Conservation (phyloP, 164 flowering plant genomes). For the Piper betle region DNA sequence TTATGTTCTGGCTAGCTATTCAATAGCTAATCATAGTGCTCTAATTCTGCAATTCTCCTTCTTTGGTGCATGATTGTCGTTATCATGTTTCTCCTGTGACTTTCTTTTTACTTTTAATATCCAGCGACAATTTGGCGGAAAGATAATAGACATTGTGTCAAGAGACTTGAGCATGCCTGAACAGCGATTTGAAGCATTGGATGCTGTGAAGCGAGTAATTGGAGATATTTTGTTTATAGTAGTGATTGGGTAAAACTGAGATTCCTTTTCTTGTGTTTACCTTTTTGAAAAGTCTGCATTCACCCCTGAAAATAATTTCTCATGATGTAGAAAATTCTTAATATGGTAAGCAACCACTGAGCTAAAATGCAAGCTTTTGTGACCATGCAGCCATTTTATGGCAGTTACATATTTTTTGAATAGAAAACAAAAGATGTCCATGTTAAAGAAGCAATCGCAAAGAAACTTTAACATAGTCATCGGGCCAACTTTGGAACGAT, state of each 20-base stretch:
- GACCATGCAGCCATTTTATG: not conserved
- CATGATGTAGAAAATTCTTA: not conserved
- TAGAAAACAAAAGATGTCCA: not conserved
- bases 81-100: not conserved
- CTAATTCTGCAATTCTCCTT: too few species aligned
- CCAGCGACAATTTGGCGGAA: constrained; percentile 98
- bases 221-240: constrained; percentile 54
- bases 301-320: too few species aligned
- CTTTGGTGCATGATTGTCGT: too few species aligned
- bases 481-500: not conserved
- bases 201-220: constrained; percentile 62
- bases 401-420: not conserved
- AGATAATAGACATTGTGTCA: constrained; percentile 87
- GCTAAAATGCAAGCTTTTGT: not conserved
- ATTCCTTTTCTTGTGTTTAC: not conserved
- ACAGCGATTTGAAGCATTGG: constrained; percentile 51
- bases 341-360: not conserved
- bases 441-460: not conserved
- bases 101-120: constrained; percentile 7
- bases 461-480: too few species aligned
- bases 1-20: too few species aligned
- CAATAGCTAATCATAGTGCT: too few species aligned
- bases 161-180: constrained; percentile 55
- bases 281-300: not conserved
- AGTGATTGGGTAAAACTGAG: constrained; percentile 50